Percentiles rank a stretch among this genome's conserved stretches.
Conservation (phyloP, 2,329 filamentous ascomycete genomes). For the Nemania serpens region DNA sequence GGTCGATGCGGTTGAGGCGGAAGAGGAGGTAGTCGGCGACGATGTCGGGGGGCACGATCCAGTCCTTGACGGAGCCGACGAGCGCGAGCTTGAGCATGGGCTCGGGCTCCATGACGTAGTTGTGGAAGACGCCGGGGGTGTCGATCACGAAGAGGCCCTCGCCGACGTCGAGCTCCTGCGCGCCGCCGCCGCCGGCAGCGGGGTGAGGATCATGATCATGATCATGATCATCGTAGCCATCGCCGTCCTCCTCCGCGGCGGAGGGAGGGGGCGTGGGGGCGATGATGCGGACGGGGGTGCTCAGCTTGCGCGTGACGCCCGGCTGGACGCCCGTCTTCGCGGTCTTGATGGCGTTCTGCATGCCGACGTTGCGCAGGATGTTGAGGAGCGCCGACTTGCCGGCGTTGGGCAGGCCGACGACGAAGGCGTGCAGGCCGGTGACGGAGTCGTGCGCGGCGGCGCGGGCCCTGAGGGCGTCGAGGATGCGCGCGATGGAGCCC, state of each 20-base stretch:
- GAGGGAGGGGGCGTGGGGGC: constrained; percentile 18
- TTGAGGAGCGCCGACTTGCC: constrained; percentile 97
- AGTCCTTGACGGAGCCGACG: constrained; percentile 88
- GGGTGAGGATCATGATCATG: too few species aligned
- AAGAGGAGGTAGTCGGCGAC: constrained; percentile 91
- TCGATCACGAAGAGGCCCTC: constrained; percentile 83
- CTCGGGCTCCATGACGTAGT: constrained; percentile 82
- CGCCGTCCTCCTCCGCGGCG: too few species aligned
- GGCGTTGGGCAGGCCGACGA: constrained; percentile 97
- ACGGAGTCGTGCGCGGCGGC: constrained; percentile 61
- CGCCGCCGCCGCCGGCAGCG: too few species aligned
- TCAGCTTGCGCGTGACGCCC: constrained; percentile 85
- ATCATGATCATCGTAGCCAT: too few species aligned
- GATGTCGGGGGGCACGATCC: constrained; percentile 75
- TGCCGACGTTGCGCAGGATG: constrained; percentile 72
- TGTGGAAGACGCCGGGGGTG: constrained; percentile 93
- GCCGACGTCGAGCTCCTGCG: constrained; percentile 43
- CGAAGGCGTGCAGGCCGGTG: constrained; percentile 81
- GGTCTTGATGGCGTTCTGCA: constrained; percentile 63
- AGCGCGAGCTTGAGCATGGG: constrained; percentile 95
- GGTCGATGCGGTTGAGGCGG: constrained; percentile 73
- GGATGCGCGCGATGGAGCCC: constrained; percentile 45
- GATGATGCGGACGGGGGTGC: constrained; percentile 78
- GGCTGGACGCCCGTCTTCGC: constrained; percentile 85
- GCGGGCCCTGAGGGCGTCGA: constrained; percentile 56